phyloP scores from a whole-genome alignment of 768 basidiomycete species.

The Lepiota brunneoincarnata region DNA sequence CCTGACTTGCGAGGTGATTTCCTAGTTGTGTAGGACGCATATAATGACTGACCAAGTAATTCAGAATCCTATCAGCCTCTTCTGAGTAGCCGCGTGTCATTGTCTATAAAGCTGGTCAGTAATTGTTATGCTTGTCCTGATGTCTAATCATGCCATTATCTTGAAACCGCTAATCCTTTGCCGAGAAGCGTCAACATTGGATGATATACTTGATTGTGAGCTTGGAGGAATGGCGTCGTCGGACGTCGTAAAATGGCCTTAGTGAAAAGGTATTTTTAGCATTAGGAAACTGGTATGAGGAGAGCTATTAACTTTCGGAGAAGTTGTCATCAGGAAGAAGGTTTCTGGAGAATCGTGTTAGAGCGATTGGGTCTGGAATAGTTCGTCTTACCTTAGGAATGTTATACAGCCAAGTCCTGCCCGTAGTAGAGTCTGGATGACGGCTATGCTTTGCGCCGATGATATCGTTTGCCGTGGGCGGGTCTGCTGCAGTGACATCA shows the following conservation, averaged over 20 bases:
- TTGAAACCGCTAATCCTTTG: constrained; percentile 59
- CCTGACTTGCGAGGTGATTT: constrained; percentile 38
- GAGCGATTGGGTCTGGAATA: not conserved
- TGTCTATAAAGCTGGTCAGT: constrained; percentile 28
- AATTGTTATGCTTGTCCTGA: not conserved
- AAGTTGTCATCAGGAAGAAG: constrained; percentile 81
- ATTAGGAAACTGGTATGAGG: not conserved
- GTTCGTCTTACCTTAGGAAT: constrained; percentile 55
- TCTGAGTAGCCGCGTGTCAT: constrained; percentile 77
- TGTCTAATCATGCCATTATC: constrained; percentile 47
- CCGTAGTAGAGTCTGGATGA: constrained; percentile 68
- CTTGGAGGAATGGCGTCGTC: constrained; percentile 37
- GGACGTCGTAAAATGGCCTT: constrained; percentile 56
- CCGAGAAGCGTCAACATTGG: constrained; percentile 27
- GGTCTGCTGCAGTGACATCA: constrained; percentile 26
- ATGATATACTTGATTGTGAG: constrained; percentile 28
- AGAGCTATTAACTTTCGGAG: constrained; percentile 44
- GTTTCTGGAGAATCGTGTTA: constrained; percentile 41
- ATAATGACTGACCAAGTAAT: constrained; percentile 55
- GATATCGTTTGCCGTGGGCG: constrained; percentile 44
- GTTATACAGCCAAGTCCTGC: constrained; percentile 78
- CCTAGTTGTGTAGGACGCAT: constrained; percentile 5
- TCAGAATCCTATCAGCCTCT: constrained; percentile 79
- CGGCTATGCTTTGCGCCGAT: constrained; percentile 60
- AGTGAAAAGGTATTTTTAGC: constrained; percentile 6